phyloP scores from a whole-genome alignment of 2,329 filamentous ascomycete genomes.

The Curvularia sp. region DNA sequence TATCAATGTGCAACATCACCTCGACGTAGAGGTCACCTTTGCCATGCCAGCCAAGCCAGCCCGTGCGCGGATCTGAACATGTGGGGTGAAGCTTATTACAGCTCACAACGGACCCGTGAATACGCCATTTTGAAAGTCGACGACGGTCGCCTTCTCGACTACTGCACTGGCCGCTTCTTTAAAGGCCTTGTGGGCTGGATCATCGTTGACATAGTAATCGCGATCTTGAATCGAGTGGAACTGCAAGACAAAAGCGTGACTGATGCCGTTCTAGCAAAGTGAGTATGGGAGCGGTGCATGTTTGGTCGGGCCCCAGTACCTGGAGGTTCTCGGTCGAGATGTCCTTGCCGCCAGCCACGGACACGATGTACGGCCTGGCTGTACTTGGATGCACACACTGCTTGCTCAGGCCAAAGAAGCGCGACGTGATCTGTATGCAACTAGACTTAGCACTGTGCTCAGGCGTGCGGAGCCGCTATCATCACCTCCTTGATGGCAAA shows the following conservation, averaged over 20 bases:
- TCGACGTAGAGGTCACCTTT: background rate
- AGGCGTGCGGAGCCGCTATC: background rate
- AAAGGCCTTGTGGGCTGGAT: constrained; percentile 52
- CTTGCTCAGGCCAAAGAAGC: constrained; percentile 42
- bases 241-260: constrained; percentile 54
- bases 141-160: constrained; percentile 51
- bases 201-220: constrained; percentile 53
- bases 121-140: constrained; percentile 50
- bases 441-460: constrained; percentile 18
- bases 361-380: constrained; percentile 36
- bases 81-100: background rate
- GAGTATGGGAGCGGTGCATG: constrained; percentile 54
- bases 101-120: constrained; percentile 28
- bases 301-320: constrained; percentile 25
- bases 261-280: constrained; percentile 53
- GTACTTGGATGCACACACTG: constrained; percentile 40
- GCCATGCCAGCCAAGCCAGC: background rate
- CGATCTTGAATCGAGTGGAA: constrained; percentile 52
- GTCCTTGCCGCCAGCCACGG: constrained; percentile 43
- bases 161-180: constrained; percentile 42
- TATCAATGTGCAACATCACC: constrained; percentile 10
- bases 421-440: constrained; percentile 34
- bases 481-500: constrained; percentile 41
- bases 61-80: background rate
- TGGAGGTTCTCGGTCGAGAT: constrained; percentile 44